Evolutionary conservation across 2,329 filamentous ascomycete species (phyloP).

Genomic region (Chaetomium strumarium): DNA sequence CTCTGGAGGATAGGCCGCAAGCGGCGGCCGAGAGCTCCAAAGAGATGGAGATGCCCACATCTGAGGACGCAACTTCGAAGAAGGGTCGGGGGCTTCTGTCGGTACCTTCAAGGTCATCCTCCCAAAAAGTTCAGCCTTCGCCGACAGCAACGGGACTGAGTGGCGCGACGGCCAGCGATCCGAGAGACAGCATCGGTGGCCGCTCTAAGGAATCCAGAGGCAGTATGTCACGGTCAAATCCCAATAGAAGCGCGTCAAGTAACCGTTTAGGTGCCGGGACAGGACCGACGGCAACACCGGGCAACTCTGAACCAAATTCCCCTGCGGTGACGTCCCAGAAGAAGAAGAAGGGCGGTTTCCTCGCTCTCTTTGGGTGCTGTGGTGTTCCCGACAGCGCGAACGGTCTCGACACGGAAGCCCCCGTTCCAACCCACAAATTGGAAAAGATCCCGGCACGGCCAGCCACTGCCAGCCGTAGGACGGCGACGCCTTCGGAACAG

Average conservation of each 20-base stretch:
- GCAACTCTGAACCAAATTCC: slow-evolving; percentile 47
- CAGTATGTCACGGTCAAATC: slow-evolving; percentile 56
- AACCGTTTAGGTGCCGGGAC: slow-evolving; percentile 53
- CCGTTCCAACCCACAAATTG: slow-evolving; percentile 50
- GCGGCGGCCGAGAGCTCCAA: slow-evolving; percentile 37
- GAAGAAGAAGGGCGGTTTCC: slow-evolving; percentile 50
- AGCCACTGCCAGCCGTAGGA: slow-evolving; percentile 48
- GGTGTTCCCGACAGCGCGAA: slow-evolving; percentile 56
- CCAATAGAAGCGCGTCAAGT: slow-evolving; percentile 64
- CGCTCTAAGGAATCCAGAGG: slow-evolving; percentile 60
- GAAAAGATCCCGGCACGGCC: slow-evolving; percentile 51
- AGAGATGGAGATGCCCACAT: slow-evolving; percentile 36
- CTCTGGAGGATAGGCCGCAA: slow-evolving; percentile 32
- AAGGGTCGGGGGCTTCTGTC: slow-evolving; percentile 49
- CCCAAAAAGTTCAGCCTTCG: slow-evolving; percentile 54
- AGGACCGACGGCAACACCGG: slow-evolving; percentile 44
- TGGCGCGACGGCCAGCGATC: slow-evolving; percentile 53
- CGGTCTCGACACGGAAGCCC: slow-evolving; percentile 47
- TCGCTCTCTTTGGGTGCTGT: slow-evolving; percentile 62
- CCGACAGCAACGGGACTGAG: slow-evolving; percentile 55
- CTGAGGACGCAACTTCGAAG: slow-evolving; percentile 41
- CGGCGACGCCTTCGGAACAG: slow-evolving; percentile 48
- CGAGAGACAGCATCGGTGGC: slow-evolving; percentile 56
- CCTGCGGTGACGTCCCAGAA: slow-evolving; percentile 44
- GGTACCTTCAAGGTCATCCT: slow-evolving; percentile 58